Conservation (phyloP, 2,329 filamentous ascomycete species). For the Orbilia javanica region DNA sequence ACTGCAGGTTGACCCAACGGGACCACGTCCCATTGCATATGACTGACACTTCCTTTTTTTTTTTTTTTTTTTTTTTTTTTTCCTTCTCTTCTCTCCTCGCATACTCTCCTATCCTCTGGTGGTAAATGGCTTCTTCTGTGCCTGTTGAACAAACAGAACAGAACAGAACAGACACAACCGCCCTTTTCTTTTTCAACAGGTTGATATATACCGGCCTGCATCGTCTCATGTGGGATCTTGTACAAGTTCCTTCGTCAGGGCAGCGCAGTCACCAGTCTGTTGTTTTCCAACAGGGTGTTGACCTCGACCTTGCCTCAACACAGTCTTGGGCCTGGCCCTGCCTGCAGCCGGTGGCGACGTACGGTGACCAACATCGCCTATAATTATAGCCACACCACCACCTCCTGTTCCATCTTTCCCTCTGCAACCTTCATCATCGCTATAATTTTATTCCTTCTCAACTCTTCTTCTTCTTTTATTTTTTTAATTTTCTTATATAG, state of each 20-base stretch:
- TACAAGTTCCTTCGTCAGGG: background rate
- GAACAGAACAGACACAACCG: no score
- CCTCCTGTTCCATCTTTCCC: background rate
- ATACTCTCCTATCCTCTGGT: no score
- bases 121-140: background rate
- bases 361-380: conserved; percentile 29
- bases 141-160: no score
- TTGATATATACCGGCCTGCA: background rate
- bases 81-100: no score
- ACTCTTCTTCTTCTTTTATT: conserved; percentile 7
- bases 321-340: conserved; percentile 27
- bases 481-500: conserved; percentile 10
- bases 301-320: conserved; percentile 38
- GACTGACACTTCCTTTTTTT: conserved; percentile 18
- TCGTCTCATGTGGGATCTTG: background rate
- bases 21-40: conserved; percentile 55
- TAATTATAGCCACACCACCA: conserved; percentile 21
- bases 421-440: conserved; percentile 20
- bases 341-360: conserved; percentile 3
- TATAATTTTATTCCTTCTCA: background rate
- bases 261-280: background rate
- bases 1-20: conserved; percentile 45
- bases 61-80: background rate
- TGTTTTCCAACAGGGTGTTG: conserved; percentile 24
- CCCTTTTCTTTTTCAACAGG: conserved; percentile 4